Conservation (phyloP, 768 basidiomycete species). For the Agaricus blazei region DNA sequence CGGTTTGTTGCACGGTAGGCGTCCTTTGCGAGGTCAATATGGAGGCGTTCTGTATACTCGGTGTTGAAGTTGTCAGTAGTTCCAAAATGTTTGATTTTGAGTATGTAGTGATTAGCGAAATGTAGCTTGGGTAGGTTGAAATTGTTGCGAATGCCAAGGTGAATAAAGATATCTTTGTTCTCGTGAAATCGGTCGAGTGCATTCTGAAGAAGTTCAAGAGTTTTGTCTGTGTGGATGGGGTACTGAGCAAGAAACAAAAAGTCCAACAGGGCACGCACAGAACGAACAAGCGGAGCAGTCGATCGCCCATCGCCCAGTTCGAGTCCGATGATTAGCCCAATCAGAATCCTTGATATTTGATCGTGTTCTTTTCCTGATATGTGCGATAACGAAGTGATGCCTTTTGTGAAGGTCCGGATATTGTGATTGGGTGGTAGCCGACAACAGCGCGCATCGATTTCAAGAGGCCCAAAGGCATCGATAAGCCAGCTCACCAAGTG, state of each 20-base stretch:
- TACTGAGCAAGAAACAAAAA: constrained; percentile 28
- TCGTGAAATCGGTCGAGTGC: constrained; percentile 22
- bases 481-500: constrained; percentile 32
- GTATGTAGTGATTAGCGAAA: constrained; percentile 21
- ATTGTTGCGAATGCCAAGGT: constrained; percentile 19
- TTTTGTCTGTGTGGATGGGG: constrained; percentile 19
- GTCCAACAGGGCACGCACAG: constrained; percentile 24
- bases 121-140: constrained; percentile 36
- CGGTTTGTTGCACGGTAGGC: constrained; percentile 19
- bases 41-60: constrained; percentile 23
- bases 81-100: constrained; percentile 20
- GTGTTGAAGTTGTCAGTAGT: constrained; percentile 28
- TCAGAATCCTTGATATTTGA: constrained; percentile 27
- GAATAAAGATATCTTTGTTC: constrained; percentile 23
- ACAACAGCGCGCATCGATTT: constrained; percentile 30
- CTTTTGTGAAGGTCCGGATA: constrained; percentile 27
- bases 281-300: neutral
- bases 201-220: constrained; percentile 19
- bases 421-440: constrained; percentile 30
- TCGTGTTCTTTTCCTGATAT: constrained; percentile 29
- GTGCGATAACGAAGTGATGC: constrained; percentile 25
- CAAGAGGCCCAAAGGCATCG: constrained; percentile 1
- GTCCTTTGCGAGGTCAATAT: constrained; percentile 18
- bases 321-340: constrained; percentile 24
- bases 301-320: constrained; percentile 9